Evolutionary conservation across 1,284 basidiomycete genomes (phyloP), one percentile per base, ranked within the genome.

Genomic region (Cutaneotrichosporon sp.): DNA sequence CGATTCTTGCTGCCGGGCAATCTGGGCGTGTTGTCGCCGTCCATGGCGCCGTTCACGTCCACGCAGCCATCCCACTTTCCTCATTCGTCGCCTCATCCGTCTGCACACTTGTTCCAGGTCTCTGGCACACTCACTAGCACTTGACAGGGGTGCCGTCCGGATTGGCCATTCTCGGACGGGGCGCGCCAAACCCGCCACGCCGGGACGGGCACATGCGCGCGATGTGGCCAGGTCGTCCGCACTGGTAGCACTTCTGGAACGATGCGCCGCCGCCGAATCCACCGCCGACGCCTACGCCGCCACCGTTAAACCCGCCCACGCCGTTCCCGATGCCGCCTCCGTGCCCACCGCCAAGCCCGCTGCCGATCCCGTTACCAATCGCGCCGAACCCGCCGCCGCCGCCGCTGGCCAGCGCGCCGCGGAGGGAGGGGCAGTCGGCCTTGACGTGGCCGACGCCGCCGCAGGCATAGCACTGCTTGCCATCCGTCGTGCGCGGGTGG

Each of bases 401-500:
- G 16, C 44, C 43, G 6, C 17, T 10, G 67, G 79, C 65, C 81
- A 83, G 49, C 29, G 57, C 43, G 50, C 62, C 76, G 66, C 88
- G 83, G 67, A 89, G 75, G 67, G 82, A 90, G 12, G 90, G 90
- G 67, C 90, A 93, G 71, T 92, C 90, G 42, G 87, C 85, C 67
- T 82, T 81, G 56, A 72, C 61, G 66, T 71, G 71, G 24, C 69
- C 85, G 48, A 87, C 80, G 39, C 85, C 86, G 34, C 85, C 84
- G 69, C 87, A 88, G 25, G 82, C 82, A 71, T 87, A 88, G 73
- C 87, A 86, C 72, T 88, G 86, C 76, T 88, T 89, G 51, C 84
- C 81, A 54, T 82, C 80, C 42, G 80, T 80, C 20, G 84, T 86
- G 60, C 88, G 82, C 46, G 89, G 90, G 64, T 84, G 83, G 41